Conservation (phyloP, 495 filamentous ascomycete genomes). For the Usnea hakonensis region DNA sequence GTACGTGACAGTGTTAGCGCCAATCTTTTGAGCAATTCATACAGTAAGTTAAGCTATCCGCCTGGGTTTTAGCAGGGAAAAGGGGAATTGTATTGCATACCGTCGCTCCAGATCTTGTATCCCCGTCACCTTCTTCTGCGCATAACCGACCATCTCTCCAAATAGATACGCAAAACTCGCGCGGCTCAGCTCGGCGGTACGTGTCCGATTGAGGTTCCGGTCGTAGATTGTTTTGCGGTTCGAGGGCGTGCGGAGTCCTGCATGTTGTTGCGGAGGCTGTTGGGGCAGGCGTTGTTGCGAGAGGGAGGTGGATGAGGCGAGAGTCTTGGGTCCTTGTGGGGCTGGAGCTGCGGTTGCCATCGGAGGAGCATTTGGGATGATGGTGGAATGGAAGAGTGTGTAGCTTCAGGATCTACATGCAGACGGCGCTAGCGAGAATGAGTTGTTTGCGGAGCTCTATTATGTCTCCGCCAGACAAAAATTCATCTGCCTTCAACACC, state of each 20-base stretch:
- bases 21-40: background rate
- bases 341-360: conserved; percentile 15
- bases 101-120: conserved; percentile 90
- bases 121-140: conserved; percentile 79
- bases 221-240: conserved; percentile 98
- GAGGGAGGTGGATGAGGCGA: conserved; percentile 11
- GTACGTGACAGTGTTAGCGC: background rate
- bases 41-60: background rate
- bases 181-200: conserved; percentile 78
- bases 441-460: background rate
- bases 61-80: background rate
- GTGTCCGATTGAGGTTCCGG: conserved; percentile 81
- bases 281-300: conserved; percentile 11
- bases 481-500: background rate
- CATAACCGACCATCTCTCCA: conserved; percentile 93
- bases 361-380: background rate
- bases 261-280: conserved; percentile 31
- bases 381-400: background rate
- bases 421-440: background rate
- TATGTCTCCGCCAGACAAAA: background rate
- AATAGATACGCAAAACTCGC: conserved; percentile 95
- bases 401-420: background rate
- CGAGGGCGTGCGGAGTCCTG: conserved; percentile 85
- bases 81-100: conserved; percentile 35
- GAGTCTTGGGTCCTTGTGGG: conserved; percentile 12